These are phyloP conservation scores for Ilex aquifolium DNA, from an alignment of 257 asterid species.

Conservation along the genomic window DNA sequence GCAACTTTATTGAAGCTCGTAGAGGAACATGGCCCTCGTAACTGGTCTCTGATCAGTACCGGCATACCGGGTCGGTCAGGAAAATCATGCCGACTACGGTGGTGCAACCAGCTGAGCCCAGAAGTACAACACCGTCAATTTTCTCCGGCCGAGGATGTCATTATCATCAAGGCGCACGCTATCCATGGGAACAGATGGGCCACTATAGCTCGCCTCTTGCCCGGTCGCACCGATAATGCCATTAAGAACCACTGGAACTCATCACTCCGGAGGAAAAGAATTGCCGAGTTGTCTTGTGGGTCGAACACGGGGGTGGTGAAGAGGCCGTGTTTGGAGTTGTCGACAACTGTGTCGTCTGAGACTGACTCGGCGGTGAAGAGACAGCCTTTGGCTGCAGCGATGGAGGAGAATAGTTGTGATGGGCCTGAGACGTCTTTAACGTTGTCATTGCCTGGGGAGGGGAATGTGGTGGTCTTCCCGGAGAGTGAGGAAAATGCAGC, in stretches of 20 bases:
- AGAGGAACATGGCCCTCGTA: constrained; percentile 59
- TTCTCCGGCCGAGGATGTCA: constrained; percentile 45
- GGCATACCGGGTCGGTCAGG: constrained; percentile 63
- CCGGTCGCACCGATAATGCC: constrained; percentile 30
- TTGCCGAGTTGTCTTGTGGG: neutral
- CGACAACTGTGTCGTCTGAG: constrained; percentile 24
- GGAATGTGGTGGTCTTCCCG: constrained; percentile 2
- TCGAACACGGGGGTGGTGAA: constrained; percentile 2
- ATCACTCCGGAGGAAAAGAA: constrained; percentile 22
- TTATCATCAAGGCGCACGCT: too few relatives aligned
- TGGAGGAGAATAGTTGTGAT: constrained; percentile 36
- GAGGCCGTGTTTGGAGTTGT: constrained; percentile 15
- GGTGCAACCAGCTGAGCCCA: constrained; percentile 85
- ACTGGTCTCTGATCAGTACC: constrained; percentile 57
- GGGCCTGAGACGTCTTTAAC: constrained; percentile 36
- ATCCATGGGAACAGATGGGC: constrained; percentile 55
- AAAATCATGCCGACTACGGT: constrained; percentile 65
- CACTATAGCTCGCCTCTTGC: constrained; percentile 48
- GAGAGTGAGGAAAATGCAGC: constrained; percentile 10
- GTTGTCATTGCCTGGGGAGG: constrained; percentile 41
- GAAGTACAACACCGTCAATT: constrained; percentile 58
- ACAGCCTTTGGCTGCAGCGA: constrained; percentile 31
- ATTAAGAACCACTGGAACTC: too few relatives aligned
- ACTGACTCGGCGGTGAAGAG: constrained; percentile 24
- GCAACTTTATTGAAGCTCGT: constrained; percentile 37